Evolutionary conservation across 805 yeast species (phyloP).

Genomic region (Ogataea trehalophila): DNA sequence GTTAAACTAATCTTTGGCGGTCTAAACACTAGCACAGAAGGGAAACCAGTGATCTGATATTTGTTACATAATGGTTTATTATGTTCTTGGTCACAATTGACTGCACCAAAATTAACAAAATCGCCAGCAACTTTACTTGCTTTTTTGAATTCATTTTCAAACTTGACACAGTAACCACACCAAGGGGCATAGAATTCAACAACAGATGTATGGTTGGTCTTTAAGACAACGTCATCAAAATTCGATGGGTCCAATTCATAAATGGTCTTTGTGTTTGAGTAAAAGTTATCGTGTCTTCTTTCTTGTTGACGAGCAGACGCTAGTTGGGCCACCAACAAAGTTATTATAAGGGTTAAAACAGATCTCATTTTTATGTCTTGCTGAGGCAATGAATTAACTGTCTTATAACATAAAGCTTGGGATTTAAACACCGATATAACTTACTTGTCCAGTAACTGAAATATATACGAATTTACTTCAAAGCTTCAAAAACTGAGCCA

Average conservation of each 20-base stretch:
- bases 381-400: background rate
- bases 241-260: conserved; percentile 30
- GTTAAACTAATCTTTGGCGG: conserved; percentile 57
- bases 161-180: conserved; percentile 90
- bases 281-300: conserved; percentile 8
- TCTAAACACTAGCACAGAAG: conserved; percentile 76
- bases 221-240: conserved; percentile 62
- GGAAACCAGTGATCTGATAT: conserved; percentile 70
- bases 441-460: too few species aligned
- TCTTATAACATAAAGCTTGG: background rate
- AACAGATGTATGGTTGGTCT: conserved; percentile 71
- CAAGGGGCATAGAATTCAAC: conserved; percentile 95
- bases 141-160: conserved; percentile 60
- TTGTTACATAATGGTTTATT: conserved; percentile 68
- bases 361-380: background rate
- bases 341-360: too few species aligned
- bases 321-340: background rate
- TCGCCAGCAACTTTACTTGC: conserved; percentile 57
- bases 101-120: conserved; percentile 66
- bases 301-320: background rate
- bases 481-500: too few species aligned
- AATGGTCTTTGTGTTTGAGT: conserved; percentile 21
- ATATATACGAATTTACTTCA: too few species aligned
- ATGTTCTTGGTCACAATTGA: conserved; percentile 71
- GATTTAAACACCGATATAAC: too few species aligned